These are phyloP conservation scores for Pythium utonaiense DNA, from an alignment of 352 stramenopile species.

Conservation along the genomic window DNA sequence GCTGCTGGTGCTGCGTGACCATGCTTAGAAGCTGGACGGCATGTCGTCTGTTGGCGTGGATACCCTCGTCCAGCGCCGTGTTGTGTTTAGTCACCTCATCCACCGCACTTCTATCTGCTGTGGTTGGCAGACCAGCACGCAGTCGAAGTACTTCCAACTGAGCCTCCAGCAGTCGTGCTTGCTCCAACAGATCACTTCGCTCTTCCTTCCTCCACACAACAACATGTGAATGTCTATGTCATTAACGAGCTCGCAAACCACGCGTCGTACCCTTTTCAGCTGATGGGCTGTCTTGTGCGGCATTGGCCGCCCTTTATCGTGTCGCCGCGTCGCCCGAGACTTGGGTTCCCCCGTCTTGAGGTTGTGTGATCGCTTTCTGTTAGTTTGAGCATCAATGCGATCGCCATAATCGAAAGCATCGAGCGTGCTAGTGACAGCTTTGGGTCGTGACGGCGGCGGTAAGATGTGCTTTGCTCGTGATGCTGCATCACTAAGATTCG, in stretches of 20 bases:
- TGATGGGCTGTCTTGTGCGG: background rate
- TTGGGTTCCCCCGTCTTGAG: too few species aligned
- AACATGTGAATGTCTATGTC: too few species aligned
- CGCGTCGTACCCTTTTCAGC: slow-evolving; percentile 1
- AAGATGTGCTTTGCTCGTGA: background rate
- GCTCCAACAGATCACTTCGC: slow-evolving; percentile 2
- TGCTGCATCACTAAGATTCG: too few species aligned
- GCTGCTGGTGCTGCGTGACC: background rate
- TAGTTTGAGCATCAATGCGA: too few species aligned
- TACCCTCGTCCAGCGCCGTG: background rate
- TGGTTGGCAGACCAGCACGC: background rate
- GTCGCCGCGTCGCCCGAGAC: background rate
- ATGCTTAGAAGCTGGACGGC: background rate
- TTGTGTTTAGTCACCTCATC: background rate
- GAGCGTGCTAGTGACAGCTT: too few species aligned
- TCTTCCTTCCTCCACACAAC: slow-evolving; percentile 5
- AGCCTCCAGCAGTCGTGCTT: slow-evolving; percentile 7
- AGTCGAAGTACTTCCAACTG: background rate
- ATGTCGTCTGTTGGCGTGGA: background rate
- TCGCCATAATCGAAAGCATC: too few species aligned
- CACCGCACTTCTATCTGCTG: background rate
- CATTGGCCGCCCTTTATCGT: too few species aligned
- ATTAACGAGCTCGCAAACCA: too few species aligned
- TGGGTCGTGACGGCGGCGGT: too few species aligned
- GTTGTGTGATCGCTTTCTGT: too few species aligned